Base-by-base conservation (phyloP, 176 grass and related monocot genomes). In the Melocanna baccifera region DNA sequence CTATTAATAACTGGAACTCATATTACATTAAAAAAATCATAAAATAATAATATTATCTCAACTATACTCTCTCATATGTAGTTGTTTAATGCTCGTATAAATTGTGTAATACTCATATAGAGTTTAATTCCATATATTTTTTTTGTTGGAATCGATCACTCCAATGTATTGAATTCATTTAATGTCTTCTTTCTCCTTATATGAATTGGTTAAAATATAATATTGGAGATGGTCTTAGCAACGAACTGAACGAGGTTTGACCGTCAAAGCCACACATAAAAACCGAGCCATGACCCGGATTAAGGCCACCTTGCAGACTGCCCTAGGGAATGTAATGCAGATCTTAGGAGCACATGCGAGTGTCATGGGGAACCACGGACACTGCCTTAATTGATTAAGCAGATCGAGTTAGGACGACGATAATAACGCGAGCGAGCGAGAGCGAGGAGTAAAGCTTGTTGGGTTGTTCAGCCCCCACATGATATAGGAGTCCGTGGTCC, bases 361-460 rank as follows among this genome's bases (percentile, higher is more conserved):
- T 26, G 81, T 34, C 84, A 28, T 73, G 26, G 84, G 73, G 75
- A 83, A 79, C 67, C 67, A n/a, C 80, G 66, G 84, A 73, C 79
- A 83, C 10, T 1, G 63, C 46, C 52, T 82, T 73, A 55, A 82
- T 83, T 37, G 62, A 12, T 75, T 29, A 34, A 68, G 20, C 87
- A 43, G 47, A 64, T 37, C 39, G 73, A 29, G 7, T 4, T 39
- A 51, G 76, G 16, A 23, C 26, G 83, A 65, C 25, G 75, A 19
- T 43, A 16, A 63, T 72, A 58, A 32, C 56, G 50, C 55, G 43
- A 51, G 9, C 14, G 53, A 62, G 68, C 16, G 48, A 6, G 47
- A 32, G 36, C 4, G 50, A 41, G 47, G 39, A 57, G 48, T 36
- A 22, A 19, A 41, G 63, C 12, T 1, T 25, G 29, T 52, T 71